These are phyloP conservation scores for Coniochaeta ligniaria DNA, from an alignment of 2,329 filamentous ascomycete species.

Conservation along the genomic window DNA sequence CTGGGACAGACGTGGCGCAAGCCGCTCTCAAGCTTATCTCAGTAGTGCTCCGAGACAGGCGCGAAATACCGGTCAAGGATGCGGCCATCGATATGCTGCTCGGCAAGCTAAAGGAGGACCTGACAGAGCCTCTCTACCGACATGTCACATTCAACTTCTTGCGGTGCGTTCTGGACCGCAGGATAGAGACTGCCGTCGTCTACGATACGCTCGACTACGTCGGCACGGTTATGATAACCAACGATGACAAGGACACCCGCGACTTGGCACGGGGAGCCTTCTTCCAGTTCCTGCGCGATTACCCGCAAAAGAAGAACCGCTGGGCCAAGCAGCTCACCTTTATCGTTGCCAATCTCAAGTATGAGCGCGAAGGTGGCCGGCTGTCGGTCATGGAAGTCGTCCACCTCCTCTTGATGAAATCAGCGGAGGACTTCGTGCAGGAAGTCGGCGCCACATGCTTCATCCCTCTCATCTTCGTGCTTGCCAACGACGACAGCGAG, in stretches of 20 bases:
- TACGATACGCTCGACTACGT: constrained; percentile 91
- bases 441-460: constrained; percentile 78
- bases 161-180: constrained; percentile 76
- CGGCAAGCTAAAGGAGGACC: constrained; percentile 73
- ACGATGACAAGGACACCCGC: constrained; percentile 81
- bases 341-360: constrained; percentile 83
- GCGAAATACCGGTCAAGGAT: constrained; percentile 69
- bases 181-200: constrained; percentile 76
- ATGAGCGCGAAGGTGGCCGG: constrained; percentile 80
- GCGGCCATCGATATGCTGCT: constrained; percentile 77
- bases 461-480: constrained; percentile 74
- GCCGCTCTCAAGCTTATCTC: constrained; percentile 84
- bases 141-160: constrained; percentile 94
- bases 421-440: constrained; percentile 73
- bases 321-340: constrained; percentile 88
- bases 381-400: constrained; percentile 91
- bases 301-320: constrained; percentile 82
- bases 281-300: constrained; percentile 90
- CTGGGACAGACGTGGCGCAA: constrained; percentile 77
- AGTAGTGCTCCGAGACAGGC: constrained; percentile 74
- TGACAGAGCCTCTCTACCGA: constrained; percentile 87
- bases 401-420: constrained; percentile 78
- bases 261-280: constrained; percentile 85
- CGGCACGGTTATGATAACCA: constrained; percentile 89
- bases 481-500: constrained; percentile 82